phyloP scores from a whole-genome alignment of 768 basidiomycete genomes.

The Hydnomerulius pinastri region DNA sequence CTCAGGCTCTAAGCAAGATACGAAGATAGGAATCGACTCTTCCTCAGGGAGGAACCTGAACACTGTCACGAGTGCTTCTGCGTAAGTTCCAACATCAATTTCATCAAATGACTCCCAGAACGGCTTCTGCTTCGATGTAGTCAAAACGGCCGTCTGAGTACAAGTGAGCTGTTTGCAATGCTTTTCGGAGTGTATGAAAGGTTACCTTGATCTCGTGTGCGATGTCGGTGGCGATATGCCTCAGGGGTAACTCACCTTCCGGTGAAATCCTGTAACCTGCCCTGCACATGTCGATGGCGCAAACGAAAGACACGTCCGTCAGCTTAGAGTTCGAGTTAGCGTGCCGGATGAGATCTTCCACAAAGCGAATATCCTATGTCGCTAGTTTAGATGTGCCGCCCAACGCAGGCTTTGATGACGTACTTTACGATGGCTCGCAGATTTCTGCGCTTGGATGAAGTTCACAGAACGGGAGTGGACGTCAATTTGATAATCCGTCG shows the following conservation, averaged over 20 bases:
- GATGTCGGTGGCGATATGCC: conserved; percentile 67
- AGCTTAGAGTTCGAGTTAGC: conserved; percentile 56
- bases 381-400: conserved; percentile 1
- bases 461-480: conserved; percentile 32
- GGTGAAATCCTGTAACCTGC: conserved; percentile 57
- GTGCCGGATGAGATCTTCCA: conserved; percentile 63
- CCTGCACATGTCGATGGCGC: conserved; percentile 76
- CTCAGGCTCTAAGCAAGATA: conserved; percentile 69
- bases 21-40: conserved; percentile 62
- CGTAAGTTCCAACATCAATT: conserved; percentile 74
- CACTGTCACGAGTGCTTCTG: conserved; percentile 70
- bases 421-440: conserved; percentile 33
- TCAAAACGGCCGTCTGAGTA: conserved; percentile 23
- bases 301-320: conserved; percentile 67
- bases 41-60: conserved; percentile 70
- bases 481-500: conserved; percentile 52
- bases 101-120: conserved; percentile 76
- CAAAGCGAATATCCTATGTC: conserved; percentile 53
- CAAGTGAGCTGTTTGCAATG: conserved; percentile 1
- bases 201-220: conserved; percentile 79
- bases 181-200: conserved; percentile 21
- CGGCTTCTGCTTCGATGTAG: conserved; percentile 46
- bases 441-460: conserved; percentile 32
- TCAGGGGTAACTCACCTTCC: conserved; percentile 62
- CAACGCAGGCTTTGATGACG: not conserved